Evolutionary conservation across 805 yeast genomes (phyloP).

Genomic region (Torulaspora delbrueckii): DNA sequence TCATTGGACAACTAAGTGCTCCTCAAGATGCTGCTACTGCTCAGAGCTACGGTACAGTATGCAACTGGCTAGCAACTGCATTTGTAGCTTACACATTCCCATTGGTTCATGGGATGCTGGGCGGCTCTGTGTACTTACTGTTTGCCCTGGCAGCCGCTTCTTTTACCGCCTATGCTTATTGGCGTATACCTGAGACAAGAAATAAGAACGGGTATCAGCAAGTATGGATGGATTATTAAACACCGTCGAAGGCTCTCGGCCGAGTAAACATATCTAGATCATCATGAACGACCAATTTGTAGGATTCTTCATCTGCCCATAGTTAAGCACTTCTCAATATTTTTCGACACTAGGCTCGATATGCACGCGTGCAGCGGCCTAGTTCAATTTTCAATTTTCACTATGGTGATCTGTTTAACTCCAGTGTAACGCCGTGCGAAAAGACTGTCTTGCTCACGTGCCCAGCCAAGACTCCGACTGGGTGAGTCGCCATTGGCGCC

Average conservation of each 20-base stretch:
- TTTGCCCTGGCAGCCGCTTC: constrained; percentile 57
- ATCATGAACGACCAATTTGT: background rate
- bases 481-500: background rate
- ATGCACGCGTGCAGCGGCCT: background rate
- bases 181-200: constrained; percentile 68
- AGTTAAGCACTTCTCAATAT: background rate
- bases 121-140: constrained; percentile 72
- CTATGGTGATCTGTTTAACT: background rate
- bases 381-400: background rate
- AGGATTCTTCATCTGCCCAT: background rate
- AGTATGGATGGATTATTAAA: constrained; percentile 49
- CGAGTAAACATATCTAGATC: background rate
- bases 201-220: constrained; percentile 57
- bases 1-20: constrained; percentile 86
- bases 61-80: constrained; percentile 91
- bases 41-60: constrained; percentile 86
- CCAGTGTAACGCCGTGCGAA: background rate
- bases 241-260: background rate
- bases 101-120: constrained; percentile 53
- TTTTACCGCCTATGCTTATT: constrained; percentile 42
- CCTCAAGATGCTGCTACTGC: constrained; percentile 73
- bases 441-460: background rate
- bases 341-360: background rate
- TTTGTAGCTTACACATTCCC: constrained; percentile 80
- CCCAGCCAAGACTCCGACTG: background rate